Base-by-base conservation (phyloP, 129 eudicot genomes). In the Flaveria robusta region DNA sequence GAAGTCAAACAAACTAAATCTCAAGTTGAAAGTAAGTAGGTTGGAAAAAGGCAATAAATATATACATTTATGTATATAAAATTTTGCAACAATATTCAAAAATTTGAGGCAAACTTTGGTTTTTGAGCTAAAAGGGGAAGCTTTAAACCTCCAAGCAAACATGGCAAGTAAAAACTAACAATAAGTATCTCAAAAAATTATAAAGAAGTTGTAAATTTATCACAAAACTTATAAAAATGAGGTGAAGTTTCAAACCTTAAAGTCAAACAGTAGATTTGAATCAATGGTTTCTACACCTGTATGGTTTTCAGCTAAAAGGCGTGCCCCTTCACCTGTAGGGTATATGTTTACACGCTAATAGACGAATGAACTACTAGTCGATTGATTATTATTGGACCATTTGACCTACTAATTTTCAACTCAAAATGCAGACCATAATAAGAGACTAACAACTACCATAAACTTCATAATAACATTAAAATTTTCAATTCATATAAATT, bases 361-460 rank as follows among this genome's bases (percentile, higher is more conserved):
- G n/a, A 24, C 24, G 18, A 60, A 58, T 22, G 5, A 58, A 58
- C 65, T 58, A 22, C 29, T 22, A 22, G 65, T 23, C 65, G 27
- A 58, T 56, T 22, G 15, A n/a, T 56, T 56, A 56, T 22, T 56
- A 56, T 31, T 59, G 11, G 66, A 59, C 39, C 66, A 26, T 59
- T 59, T 59, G 18, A 59, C 66, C 39, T 12, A 26, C 18, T 59
- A 59, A 2, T 26, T 59, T 59, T 59, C 39, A 24, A 59, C 66
- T 24, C 39, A 24, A 59, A 9, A 56, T 56, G 22, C 2, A 22
- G 22, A 59, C 66, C 65, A 22, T 11, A 23, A 12, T 3, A 60
- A 60, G 29, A 60, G 13, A 27, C 41, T 60, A 19, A 60, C 41
- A 60, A 27, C 41, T 60, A 27, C 67, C 68, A 63, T 29, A 31